A percentile compares a stretch with the other conserved stretches of the same genome.
phyloP scores from a whole-genome alignment of 164 flowering plant species.

The Buxus sempervirens region DNA sequence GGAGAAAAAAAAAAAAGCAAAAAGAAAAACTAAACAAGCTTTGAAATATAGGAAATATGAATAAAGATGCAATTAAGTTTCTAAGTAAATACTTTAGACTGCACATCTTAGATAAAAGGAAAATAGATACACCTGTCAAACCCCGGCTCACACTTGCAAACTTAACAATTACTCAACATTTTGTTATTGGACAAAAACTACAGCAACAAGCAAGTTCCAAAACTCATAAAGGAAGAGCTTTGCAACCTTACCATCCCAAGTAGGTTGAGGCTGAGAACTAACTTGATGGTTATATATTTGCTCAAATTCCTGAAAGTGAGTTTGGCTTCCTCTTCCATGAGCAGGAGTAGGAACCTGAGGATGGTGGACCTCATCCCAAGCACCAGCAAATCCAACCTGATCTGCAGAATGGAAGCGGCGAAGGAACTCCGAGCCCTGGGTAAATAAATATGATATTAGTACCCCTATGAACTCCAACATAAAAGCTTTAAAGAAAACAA shows the following conservation, averaged over 20 bases:
- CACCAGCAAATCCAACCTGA: constrained; percentile 49
- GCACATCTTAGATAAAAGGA: neutral
- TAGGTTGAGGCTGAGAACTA: constrained; percentile 43
- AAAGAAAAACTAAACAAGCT: too few relatives aligned
- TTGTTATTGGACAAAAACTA: neutral
- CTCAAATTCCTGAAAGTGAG: constrained; percentile 33
- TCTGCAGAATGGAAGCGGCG: constrained; percentile 45
- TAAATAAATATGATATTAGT: neutral
- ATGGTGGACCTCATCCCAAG: constrained; percentile 73
- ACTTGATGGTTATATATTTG: constrained; percentile 25
- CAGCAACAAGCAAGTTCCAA: neutral
- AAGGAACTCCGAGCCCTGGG: constrained; percentile 66
- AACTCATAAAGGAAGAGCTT: neutral
- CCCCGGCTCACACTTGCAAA: neutral
- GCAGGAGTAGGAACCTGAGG: constrained; percentile 31
- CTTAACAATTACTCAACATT: neutral
- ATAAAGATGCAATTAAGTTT: too few relatives aligned
- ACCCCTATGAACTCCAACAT: neutral
- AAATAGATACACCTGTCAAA: neutral
- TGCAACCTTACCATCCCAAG: constrained; percentile 55
- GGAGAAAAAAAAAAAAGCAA: too few relatives aligned
- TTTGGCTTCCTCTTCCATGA: constrained; percentile 25
- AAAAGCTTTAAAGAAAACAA: neutral
- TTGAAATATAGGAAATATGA: too few relatives aligned
- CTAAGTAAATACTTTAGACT: neutral